Evolutionary conservation across 495 filamentous ascomycete species (phyloP).

Genomic region (Astrothelium subdiscretum): DNA sequence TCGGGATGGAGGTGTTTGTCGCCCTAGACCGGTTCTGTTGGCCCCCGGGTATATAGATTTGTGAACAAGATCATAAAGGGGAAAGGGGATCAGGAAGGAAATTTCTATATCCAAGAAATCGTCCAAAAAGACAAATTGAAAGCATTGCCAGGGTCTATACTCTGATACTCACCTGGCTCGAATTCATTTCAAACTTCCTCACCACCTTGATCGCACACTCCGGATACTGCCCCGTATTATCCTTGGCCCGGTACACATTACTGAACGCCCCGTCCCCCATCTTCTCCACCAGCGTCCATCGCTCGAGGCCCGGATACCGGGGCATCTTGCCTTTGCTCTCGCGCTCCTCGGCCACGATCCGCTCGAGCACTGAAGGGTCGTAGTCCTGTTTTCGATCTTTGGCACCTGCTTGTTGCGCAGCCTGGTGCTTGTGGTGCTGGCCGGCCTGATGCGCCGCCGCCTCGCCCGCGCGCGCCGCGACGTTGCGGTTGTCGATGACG

Average conservation of each 20-base stretch:
- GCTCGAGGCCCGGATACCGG: conserved; percentile 79
- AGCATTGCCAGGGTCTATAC: neutral
- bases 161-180: conserved; percentile 69
- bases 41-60: conserved; percentile 16
- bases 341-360: conserved; percentile 84
- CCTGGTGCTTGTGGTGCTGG: conserved; percentile 34
- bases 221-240: conserved; percentile 52
- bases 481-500: conserved; percentile 46
- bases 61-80: neutral
- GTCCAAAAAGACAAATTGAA: conserved; percentile 22
- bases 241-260: conserved; percentile 87
- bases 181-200: conserved; percentile 97
- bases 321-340: conserved; percentile 75
- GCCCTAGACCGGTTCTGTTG: conserved; percentile 50
- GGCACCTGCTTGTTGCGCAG: conserved; percentile 23
- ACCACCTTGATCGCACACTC: conserved; percentile 98
- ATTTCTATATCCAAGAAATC: neutral
- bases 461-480: conserved; percentile 52
- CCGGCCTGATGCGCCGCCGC: conserved; percentile 43
- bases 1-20: conserved; percentile 74
- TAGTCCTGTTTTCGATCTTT: conserved; percentile 40
- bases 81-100: conserved; percentile 19
- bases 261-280: conserved; percentile 99
- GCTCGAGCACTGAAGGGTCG: conserved; percentile 59
- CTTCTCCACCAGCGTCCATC: conserved; percentile 86